Base-by-base conservation (phyloP, 768 basidiomycete genomes). In the Daedaleopsis nitida region DNA sequence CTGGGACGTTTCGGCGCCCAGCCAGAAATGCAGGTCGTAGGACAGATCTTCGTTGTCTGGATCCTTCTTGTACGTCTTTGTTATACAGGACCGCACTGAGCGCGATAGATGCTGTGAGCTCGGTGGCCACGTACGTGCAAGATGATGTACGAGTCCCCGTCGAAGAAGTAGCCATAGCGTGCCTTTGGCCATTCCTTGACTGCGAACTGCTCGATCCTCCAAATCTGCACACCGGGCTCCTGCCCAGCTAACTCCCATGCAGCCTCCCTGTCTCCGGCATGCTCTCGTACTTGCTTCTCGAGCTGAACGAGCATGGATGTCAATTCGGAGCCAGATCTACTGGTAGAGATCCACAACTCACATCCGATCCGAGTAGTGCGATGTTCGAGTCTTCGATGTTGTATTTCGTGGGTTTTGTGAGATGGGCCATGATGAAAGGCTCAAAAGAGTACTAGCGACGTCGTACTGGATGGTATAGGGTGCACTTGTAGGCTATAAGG, bases 81-180 rank as follows among this genome's bases (percentile, higher is more conserved):
- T 32, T 32, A n/a, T 7, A 32, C 27, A 3, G 7, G 7, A 32
- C 27, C 7, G 27, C 27, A 32, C 4, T 32, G 27, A 32, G 27
- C 27, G 27, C 27, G 27, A 3, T 3, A 32, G 27, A 7, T 32
- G 3, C 27, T 3, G 27, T 32, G 27, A 32, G 7, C 27, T 32
- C 27, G 27, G 7, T 32, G 27, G 27, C 3, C 13, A 71, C 81
- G 64, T 63, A 85, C 86, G 69, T 86, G 77, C 34, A 87, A 72
- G n/a, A 87, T 74, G 57, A 88, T 83, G 65, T 87, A 88, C 1
- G 84, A 85, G 70, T 88, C 85, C 1, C 85, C 87, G 63, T 82
- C 79, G 66, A 86, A 88, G 73, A 88, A 87, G 9, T 75, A 75
- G 9, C 86, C 85, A 48, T 75, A 71, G 16, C 77, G 72, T 21